Evolutionary conservation across 164 flowering plant species (phyloP).

Genomic region (Dillenia suffruticosa): DNA sequence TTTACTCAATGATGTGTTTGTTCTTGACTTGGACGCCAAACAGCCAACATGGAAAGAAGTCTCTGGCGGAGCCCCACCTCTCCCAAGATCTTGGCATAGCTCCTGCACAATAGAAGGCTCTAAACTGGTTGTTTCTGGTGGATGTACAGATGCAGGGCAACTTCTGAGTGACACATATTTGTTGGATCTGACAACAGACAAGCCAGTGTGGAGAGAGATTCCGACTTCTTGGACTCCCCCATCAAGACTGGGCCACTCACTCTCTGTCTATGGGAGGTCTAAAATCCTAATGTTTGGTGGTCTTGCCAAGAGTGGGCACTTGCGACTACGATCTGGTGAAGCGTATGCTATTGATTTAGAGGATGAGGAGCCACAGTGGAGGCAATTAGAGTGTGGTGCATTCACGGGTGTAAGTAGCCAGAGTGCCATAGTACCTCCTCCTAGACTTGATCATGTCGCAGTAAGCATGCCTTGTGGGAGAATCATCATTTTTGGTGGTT

Average conservation of each 20-base stretch:
- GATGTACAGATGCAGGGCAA: conserved; percentile 83
- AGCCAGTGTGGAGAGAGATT: conserved; percentile 78
- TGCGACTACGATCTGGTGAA: conserved; percentile 67
- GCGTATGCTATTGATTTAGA: conserved; percentile 78
- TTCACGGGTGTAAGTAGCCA: conserved; percentile 46
- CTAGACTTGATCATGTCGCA: conserved; percentile 88
- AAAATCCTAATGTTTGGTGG: conserved; percentile 91
- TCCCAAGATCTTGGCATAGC: conserved; percentile 91
- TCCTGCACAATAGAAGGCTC: conserved; percentile 84
- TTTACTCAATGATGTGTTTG: conserved; percentile 78
- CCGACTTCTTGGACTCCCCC: conserved; percentile 75
- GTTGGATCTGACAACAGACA: conserved; percentile 64
- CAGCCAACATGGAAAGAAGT: conserved; percentile 89
- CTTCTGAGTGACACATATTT: conserved; percentile 72
- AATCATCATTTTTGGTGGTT: conserved; percentile 77
- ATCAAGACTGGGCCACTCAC: conserved; percentile 76
- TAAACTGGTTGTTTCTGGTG: conserved; percentile 80
- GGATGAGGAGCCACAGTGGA: conserved; percentile 70
- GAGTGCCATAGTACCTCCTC: conserved; percentile 67
- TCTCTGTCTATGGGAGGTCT: conserved; percentile 70
- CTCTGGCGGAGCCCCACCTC: conserved; percentile 63
- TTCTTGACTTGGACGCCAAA: conserved; percentile 80
- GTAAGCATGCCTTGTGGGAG: conserved; percentile 92
- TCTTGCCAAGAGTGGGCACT: conserved; percentile 75
- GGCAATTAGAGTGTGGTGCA: conserved; percentile 54